A percentile compares a stretch with the other conserved stretches of the same genome.
Evolutionary conservation across 192 early-diverging fungal genomes (phyloP).

Genomic region (Funneliformis geosporum): DNA sequence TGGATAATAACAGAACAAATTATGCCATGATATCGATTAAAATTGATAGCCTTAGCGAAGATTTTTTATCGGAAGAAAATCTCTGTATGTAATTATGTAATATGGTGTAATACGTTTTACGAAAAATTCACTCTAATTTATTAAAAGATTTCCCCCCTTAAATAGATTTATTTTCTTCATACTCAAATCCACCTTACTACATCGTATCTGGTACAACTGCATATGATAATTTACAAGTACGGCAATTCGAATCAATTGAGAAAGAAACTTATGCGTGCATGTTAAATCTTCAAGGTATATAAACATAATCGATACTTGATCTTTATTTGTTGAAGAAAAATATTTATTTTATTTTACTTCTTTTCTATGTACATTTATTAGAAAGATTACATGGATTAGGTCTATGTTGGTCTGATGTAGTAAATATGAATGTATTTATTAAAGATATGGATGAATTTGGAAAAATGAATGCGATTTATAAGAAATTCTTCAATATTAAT

Average conservation of each 20-base stretch:
- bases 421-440: constrained; percentile 68
- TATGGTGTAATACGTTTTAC: no score
- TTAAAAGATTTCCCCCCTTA: background rate
- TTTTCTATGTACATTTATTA: constrained; percentile 24
- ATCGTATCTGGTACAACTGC: constrained; percentile 52
- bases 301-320: background rate
- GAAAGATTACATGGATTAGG: constrained; percentile 42
- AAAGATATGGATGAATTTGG: constrained; percentile 67
- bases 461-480: constrained; percentile 65
- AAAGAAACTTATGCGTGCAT: constrained; percentile 54
- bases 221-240: constrained; percentile 17
- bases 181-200: constrained; percentile 21
- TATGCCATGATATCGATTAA: background rate
- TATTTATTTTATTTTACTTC: background rate
- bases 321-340: background rate
- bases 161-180: constrained; percentile 12
- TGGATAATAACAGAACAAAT: background rate
- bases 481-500: constrained; percentile 68
- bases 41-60: background rate
- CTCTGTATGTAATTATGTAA: background rate
- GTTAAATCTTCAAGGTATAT: constrained; percentile 46
- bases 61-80: background rate
- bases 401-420: constrained; percentile 58
- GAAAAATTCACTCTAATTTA: background rate
- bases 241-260: constrained; percentile 37